Base-by-base conservation (phyloP, 2,329 filamentous ascomycete genomes). In the Berkeleyomyces rouxiae region DNA sequence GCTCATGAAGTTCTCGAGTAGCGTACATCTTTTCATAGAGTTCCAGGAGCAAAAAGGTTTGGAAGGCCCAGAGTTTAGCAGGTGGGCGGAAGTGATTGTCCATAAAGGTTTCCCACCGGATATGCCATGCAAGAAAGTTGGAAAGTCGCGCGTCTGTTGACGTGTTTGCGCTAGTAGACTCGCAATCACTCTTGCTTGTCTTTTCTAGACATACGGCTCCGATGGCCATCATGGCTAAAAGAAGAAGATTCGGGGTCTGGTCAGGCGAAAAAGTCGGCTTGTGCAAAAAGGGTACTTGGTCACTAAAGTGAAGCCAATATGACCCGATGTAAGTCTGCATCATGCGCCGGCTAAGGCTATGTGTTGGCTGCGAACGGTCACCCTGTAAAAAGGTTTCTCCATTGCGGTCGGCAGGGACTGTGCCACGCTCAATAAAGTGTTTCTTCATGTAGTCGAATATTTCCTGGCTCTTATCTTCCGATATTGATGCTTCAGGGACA, bases 21-120 rank as follows among this genome's bases (percentile, higher is more conserved):
- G 90, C 93, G 72, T 92, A 97, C 87, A 96, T 93, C 78, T 99
- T 99, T 75, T 99, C 93, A 69, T 95, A 97, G 0, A 96, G 76
- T 71, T 99, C 93, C 10, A 97, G 79, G 4, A 97, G 79, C 3
- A 97, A 77, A 60, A 97, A 76, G 1, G 92, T 86, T 71, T 97
- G 93, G 74, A 97, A 97, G 0, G 96, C 83, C 92, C 92, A 99
- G 6, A 99, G 75, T 73, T 95, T 96, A 7, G 92, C 92, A 0
- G 93, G 92, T 1, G 93, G 91, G 16, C 89, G 80, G 74, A 95
- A 96, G 72, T 91, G 89, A 11, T 82, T 79, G 70, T 96, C 87
- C 79, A 91, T 93, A 71, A 97, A 96, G 44, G 96, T 87, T 71
- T 95, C 88, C 89, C 91, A 96, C 62, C 93, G 82, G n/a, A 96